A percentile compares a stretch with the other conserved stretches of the same genome.
Conservation (phyloP, 2,329 filamentous ascomycete genomes). For the Colletotrichum euphorbiae region DNA sequence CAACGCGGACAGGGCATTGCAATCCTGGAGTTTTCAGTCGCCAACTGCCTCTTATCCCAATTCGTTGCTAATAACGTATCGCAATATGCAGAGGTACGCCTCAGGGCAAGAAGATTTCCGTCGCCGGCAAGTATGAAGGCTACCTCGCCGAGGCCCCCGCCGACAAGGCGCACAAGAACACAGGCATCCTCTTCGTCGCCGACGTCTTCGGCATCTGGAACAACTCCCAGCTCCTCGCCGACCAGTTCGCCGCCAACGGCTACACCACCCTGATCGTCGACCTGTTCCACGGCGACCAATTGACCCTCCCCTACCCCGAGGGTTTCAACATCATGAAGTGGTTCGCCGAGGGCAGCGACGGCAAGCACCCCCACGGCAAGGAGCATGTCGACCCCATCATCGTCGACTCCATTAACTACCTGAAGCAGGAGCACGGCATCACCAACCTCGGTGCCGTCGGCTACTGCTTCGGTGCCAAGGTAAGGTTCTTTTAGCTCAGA, state of each 20-base stretch:
- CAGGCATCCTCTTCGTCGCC: conserved; percentile 59
- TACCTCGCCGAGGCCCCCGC: conserved; percentile 63
- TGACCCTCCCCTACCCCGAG: conserved; percentile 58
- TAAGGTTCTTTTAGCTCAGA: conserved; percentile 44
- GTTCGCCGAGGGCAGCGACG: conserved; percentile 55
- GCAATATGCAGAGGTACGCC: conserved; percentile 57
- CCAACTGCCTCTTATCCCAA: too few species aligned
- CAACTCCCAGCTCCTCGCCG: conserved; percentile 57
- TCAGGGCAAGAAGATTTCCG: conserved; percentile 58
- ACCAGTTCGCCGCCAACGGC: conserved; percentile 52
- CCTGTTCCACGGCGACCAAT: conserved; percentile 53
- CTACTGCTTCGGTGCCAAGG: conserved; percentile 83
- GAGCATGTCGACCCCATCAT: conserved; percentile 50
- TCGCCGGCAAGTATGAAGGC: conserved; percentile 58
- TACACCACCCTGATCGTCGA: conserved; percentile 54
- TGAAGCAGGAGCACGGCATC: conserved; percentile 66
- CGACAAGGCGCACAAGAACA: conserved; percentile 52
- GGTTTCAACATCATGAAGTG: conserved; percentile 49
- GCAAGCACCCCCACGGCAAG: conserved; percentile 58
- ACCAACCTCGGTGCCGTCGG: conserved; percentile 74
- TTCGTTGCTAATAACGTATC: neutral
- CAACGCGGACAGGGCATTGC: neutral
- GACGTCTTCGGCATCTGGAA: conserved; percentile 65
- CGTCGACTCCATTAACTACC: conserved; percentile 60
- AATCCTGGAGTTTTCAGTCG: neutral